Evolutionary conservation across 2,329 filamentous ascomycete species (phyloP).

Genomic region (Nemania sp.): DNA sequence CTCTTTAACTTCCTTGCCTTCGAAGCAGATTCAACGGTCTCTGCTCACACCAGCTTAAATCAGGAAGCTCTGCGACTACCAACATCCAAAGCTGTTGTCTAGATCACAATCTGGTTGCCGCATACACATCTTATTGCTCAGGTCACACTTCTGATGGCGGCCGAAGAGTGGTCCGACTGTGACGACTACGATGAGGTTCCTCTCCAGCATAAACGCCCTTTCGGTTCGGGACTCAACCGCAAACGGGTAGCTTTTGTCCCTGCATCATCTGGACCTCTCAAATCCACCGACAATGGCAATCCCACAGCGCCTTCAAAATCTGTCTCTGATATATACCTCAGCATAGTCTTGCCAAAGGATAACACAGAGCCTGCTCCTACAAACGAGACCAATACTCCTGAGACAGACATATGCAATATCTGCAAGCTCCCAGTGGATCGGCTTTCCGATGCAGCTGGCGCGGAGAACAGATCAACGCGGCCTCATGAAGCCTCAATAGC

Average conservation of each 20-base stretch:
- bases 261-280: conserved; percentile 47
- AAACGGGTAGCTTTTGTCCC: conserved; percentile 61
- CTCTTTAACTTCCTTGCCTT: too few species aligned
- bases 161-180: conserved; percentile 30
- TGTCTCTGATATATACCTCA: conserved; percentile 65
- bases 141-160: conserved; percentile 22
- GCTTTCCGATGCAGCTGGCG: conserved; percentile 8
- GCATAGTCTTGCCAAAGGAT: conserved; percentile 61
- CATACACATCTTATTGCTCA: background rate
- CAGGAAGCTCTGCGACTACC: too few species aligned
- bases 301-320: conserved; percentile 37
- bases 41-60: too few species aligned
- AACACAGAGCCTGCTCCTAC: conserved; percentile 14
- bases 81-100: too few species aligned
- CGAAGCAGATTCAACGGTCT: too few species aligned
- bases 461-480: conserved; percentile 15
- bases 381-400: conserved; percentile 18
- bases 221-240: conserved; percentile 60
- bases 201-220: conserved; percentile 56
- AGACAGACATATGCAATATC: conserved; percentile 53
- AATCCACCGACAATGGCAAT: conserved; percentile 30
- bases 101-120: too few species aligned
- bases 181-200: conserved; percentile 48
- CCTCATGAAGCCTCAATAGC: conserved; percentile 65
- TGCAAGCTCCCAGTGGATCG: conserved; percentile 60